Evolutionary conservation across 257 asterid genomes (phyloP).

Genomic region (Solanum arcanum): DNA sequence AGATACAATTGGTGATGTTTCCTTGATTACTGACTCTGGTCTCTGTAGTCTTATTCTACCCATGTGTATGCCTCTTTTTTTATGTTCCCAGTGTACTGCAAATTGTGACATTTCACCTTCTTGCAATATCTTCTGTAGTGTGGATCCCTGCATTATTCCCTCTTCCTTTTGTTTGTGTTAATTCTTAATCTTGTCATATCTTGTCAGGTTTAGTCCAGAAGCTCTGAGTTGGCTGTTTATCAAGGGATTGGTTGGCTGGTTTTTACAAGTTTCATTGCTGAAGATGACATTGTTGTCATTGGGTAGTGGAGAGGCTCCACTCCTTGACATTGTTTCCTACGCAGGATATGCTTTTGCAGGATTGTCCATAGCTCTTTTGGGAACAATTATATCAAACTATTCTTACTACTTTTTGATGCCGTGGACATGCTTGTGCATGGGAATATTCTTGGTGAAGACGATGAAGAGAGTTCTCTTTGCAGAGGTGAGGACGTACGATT

Average conservation of each 20-base stretch:
- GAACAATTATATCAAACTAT: conserved; percentile 12
- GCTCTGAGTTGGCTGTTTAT: conserved; percentile 30
- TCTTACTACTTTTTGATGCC: conserved; percentile 20
- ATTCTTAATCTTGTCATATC: neutral
- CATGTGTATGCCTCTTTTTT: neutral
- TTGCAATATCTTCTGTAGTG: neutral
- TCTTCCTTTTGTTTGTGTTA: neutral
- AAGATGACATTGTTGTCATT: conserved; percentile 17
- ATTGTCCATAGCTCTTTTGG: conserved; percentile 15
- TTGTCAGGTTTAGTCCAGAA: conserved; percentile 32
- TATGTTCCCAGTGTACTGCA: neutral
- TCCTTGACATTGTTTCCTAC: conserved; percentile 23
- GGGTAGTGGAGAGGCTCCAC: conserved; percentile 23
- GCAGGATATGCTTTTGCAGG: conserved; percentile 24
- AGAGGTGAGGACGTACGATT: conserved; percentile 15
- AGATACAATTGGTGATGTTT: neutral
- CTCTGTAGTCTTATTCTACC: neutral
- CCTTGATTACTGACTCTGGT: neutral
- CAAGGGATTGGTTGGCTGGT: conserved; percentile 35
- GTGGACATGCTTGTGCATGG: conserved; percentile 23
- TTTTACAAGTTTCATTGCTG: conserved; percentile 18
- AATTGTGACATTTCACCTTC: neutral
- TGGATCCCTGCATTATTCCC: neutral
- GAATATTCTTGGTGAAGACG: conserved; percentile 22
- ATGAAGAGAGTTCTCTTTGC: conserved; percentile 26